These are phyloP conservation scores for Scytalidium lignicola DNA, from an alignment of 2,329 filamentous ascomycete species.

Conservation along the genomic window DNA sequence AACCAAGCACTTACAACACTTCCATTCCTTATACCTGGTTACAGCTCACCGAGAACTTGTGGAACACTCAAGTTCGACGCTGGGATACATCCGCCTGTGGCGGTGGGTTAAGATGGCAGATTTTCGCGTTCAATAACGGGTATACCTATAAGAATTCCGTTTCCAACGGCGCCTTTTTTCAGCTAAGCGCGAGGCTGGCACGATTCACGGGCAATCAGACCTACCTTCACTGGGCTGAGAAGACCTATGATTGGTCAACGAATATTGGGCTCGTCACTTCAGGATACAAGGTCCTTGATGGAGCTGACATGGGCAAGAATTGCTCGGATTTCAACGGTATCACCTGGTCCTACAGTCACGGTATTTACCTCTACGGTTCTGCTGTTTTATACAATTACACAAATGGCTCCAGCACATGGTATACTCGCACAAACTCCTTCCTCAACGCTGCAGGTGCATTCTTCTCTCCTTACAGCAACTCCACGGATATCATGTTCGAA, in stretches of 20 bases:
- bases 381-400: conserved; percentile 60
- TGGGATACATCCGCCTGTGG: conserved; percentile 66
- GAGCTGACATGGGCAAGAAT: conserved; percentile 45
- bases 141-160: conserved; percentile 81
- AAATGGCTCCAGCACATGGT: conserved; percentile 46
- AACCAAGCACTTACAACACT: conserved; percentile 43
- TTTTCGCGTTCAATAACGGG: conserved; percentile 70
- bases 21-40: conserved; percentile 52
- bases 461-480: conserved; percentile 47
- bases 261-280: conserved; percentile 51
- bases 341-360: conserved; percentile 62
- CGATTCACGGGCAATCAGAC: conserved; percentile 63
- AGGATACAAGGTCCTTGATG: conserved; percentile 55
- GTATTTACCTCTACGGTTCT: conserved; percentile 60
- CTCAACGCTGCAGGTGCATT: conserved; percentile 46
- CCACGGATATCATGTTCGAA: conserved; percentile 60
- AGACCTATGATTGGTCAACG: conserved; percentile 61
- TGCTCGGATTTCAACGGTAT: conserved; percentile 48
- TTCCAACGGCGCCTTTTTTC: conserved; percentile 78
- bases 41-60: conserved; percentile 63
- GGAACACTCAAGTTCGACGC: conserved; percentile 63
- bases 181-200: conserved; percentile 70
- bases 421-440: conserved; percentile 45
- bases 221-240: conserved; percentile 62
- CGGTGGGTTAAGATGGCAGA: conserved; percentile 78